Evolutionary conservation across 805 yeast genomes (phyloP).

Genomic region (Saccharomycopsis microspora): DNA sequence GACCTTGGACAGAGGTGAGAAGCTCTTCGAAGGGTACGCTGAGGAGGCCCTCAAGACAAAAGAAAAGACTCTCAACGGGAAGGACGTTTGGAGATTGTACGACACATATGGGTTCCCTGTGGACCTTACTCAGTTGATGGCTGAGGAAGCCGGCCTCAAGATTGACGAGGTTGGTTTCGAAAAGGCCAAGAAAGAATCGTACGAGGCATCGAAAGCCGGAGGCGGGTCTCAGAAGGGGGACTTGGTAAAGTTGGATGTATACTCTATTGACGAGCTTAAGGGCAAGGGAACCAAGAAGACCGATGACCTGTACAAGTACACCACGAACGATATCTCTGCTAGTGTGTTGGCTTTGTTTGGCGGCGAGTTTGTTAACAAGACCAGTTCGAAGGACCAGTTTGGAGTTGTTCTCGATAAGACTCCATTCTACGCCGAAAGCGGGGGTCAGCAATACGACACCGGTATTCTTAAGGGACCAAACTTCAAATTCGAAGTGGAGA

Average conservation of each 20-base stretch:
- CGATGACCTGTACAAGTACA: conserved; percentile 73
- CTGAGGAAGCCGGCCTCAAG: conserved; percentile 89
- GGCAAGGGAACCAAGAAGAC: conserved; percentile 61
- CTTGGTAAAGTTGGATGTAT: conserved; percentile 80
- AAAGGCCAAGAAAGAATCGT: conserved; percentile 76
- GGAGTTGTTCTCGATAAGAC: conserved; percentile 85
- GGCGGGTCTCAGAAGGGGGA: conserved; percentile 49
- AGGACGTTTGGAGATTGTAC: conserved; percentile 95
- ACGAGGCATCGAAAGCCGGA: conserved; percentile 91
- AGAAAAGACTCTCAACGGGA: conserved; percentile 72
- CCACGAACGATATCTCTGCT: conserved; percentile 56
- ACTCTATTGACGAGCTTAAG: conserved; percentile 62
- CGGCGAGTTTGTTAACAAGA: conserved; percentile 47
- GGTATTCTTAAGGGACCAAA: conserved; percentile 43
- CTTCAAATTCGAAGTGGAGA: conserved; percentile 85
- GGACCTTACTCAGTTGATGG: conserved; percentile 95
- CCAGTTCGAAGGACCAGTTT: conserved; percentile 28
- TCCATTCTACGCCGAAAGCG: conserved; percentile 96
- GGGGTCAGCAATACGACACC: conserved; percentile 97
- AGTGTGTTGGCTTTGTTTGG: conserved; percentile 61
- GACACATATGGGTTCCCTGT: conserved; percentile 99
- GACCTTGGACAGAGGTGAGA: conserved; percentile 96
- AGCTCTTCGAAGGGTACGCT: conserved; percentile 89
- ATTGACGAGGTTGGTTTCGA: conserved; percentile 92
- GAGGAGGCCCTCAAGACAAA: conserved; percentile 66